A percentile compares a stretch with the other conserved stretches of the same genome.
These are phyloP conservation scores for Huntiella savannae DNA, from an alignment of 2,329 filamentous ascomycete genomes.

Conservation along the genomic window DNA sequence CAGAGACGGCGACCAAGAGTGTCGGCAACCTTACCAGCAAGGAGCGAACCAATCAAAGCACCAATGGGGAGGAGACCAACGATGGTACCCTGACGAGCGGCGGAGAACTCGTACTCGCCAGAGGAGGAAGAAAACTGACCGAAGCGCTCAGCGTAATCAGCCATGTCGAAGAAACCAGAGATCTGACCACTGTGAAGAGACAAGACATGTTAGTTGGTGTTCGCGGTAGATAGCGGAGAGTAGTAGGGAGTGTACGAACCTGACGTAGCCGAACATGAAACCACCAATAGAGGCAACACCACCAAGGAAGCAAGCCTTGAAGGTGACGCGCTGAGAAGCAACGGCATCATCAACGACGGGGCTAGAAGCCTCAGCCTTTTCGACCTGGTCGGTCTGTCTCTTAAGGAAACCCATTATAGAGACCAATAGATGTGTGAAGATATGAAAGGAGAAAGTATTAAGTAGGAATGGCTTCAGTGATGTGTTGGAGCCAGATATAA, in stretches of 20 bases:
- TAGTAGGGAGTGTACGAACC: slow-evolving; percentile 19
- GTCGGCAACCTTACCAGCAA: slow-evolving; percentile 42
- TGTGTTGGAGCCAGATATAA: slow-evolving; percentile 4
- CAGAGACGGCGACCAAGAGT: slow-evolving; percentile 39
- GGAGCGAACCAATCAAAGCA: slow-evolving; percentile 36
- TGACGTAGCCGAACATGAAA: slow-evolving; percentile 38
- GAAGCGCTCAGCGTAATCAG: slow-evolving; percentile 35
- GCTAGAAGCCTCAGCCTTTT: slow-evolving; percentile 7
- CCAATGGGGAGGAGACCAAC: slow-evolving; percentile 43
- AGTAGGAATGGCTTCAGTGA: not conserved
- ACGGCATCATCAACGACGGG: not conserved
- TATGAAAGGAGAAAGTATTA: not conserved
- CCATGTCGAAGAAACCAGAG: slow-evolving; percentile 42
- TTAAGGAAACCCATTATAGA: slow-evolving; percentile 11
- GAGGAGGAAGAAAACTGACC: slow-evolving; percentile 20
- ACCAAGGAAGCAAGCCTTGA: slow-evolving; percentile 29
- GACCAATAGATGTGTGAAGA: not conserved
- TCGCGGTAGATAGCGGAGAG: not conserved
- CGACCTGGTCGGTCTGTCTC: slow-evolving; percentile 11
- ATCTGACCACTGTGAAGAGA: slow-evolving; percentile 31
- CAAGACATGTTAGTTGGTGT: slow-evolving; percentile 5
- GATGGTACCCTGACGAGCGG: slow-evolving; percentile 42
- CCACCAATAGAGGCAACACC: slow-evolving; percentile 34
- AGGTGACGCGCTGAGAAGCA: slow-evolving; percentile 19
- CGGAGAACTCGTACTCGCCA: slow-evolving; percentile 30